These are phyloP conservation scores for Aspergillus sp. DNA, from an alignment of 2,329 filamentous ascomycete genomes.

Conservation along the genomic window DNA sequence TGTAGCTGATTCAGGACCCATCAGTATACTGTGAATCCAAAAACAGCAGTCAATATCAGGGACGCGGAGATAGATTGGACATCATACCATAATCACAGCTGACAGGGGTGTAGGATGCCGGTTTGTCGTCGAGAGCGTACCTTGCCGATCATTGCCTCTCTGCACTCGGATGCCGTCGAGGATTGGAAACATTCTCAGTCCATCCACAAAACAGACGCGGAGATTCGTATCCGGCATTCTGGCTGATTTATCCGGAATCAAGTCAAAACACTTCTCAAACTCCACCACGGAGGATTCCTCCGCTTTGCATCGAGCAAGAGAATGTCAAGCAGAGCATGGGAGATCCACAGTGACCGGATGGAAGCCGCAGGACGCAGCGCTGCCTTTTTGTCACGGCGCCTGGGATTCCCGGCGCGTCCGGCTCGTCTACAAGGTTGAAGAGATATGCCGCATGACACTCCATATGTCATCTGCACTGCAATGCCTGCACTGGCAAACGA, in stretches of 20 bases:
- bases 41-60: too few species aligned
- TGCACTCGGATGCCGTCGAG: neutral
- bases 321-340: neutral
- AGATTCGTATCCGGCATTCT: neutral
- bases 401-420: neutral
- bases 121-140: neutral
- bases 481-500: too few species aligned
- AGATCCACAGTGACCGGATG: neutral
- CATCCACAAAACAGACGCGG: neutral
- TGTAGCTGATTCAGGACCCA: too few species aligned
- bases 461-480: neutral
- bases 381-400: neutral
- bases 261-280: neutral
- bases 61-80: neutral
- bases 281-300: neutral
- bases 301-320: neutral
- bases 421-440: neutral
- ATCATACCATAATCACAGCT: neutral
- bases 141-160: conserved; percentile 18
- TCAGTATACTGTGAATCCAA: too few species aligned
- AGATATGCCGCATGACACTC: neutral
- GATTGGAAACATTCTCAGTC: neutral
- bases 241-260: neutral
- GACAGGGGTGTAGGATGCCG: neutral
- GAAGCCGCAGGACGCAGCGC: too few species aligned